These are phyloP conservation scores for Lagerstroemia fauriei DNA, from an alignment of 441 rosid genomes.

Conservation along the genomic window DNA sequence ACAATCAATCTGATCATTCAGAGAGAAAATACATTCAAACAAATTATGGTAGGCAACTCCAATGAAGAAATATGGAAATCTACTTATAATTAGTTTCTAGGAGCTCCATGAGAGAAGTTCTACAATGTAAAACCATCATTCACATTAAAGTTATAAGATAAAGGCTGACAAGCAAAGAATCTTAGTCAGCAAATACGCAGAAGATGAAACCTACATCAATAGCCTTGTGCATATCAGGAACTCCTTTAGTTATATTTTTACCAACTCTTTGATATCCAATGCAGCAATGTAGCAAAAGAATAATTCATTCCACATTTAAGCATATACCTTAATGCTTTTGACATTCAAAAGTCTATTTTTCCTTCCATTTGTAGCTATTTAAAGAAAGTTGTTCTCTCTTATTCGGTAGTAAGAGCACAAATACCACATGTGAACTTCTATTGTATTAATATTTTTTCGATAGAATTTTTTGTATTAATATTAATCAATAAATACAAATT, in stretches of 20 bases:
- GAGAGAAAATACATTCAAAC: too few species aligned
- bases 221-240: constrained; percentile 79
- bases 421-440: not conserved
- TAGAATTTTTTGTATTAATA: not conserved
- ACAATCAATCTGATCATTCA: too few species aligned
- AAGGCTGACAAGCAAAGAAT: not conserved
- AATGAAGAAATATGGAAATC: too few species aligned
- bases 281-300: constrained; percentile 27
- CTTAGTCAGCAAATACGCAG: constrained; percentile 14
- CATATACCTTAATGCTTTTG: not conserved
- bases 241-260: constrained; percentile 78
- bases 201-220: constrained; percentile 61
- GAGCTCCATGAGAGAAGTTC: not conserved
- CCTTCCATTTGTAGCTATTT: not conserved
- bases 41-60: too few species aligned
- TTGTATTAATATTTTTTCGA: too few species aligned
- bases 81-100: not conserved
- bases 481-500: not conserved
- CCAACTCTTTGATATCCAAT: constrained; percentile 89
- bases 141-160: not conserved
- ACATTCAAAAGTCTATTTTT: not conserved
- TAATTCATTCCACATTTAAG: not conserved
- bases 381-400: not conserved
- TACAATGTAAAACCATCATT: not conserved
- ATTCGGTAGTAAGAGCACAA: not conserved